Percentiles rank a stretch among this genome's conserved stretches.
phyloP scores from a whole-genome alignment of 768 basidiomycete genomes.

The Suillus weaverae region DNA sequence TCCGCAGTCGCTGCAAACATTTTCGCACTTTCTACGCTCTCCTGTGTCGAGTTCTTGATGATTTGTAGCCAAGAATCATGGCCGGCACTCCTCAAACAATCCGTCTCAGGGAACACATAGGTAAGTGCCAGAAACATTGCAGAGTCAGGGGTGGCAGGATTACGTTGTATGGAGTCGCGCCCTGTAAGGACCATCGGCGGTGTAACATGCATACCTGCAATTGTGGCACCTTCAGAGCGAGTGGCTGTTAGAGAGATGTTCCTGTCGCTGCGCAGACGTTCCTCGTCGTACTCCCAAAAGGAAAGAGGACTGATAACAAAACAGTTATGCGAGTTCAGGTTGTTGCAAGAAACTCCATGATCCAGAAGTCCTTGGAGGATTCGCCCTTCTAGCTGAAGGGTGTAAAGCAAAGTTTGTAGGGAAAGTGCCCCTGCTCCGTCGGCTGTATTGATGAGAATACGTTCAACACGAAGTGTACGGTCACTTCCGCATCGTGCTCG shows the following conservation, averaged over 20 bases:
- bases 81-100: slow-evolving; percentile 62
- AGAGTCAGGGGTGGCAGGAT: slow-evolving; percentile 52
- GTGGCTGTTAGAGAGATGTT: slow-evolving; percentile 63
- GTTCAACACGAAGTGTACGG: slow-evolving; percentile 73
- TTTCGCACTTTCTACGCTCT: slow-evolving; percentile 31
- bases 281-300: slow-evolving; percentile 72
- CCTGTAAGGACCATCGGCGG: slow-evolving; percentile 79
- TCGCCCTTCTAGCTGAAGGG: slow-evolving; percentile 60
- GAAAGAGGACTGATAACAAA: slow-evolving; percentile 71
- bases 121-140: slow-evolving; percentile 76
- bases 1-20: slow-evolving; percentile 41
- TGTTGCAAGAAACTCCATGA: slow-evolving; percentile 53
- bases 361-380: slow-evolving; percentile 48
- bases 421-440: slow-evolving; percentile 54
- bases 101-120: slow-evolving; percentile 77
- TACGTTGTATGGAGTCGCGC: slow-evolving; percentile 55
- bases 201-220: slow-evolving; percentile 65
- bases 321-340: slow-evolving; percentile 53
- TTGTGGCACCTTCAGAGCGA: slow-evolving; percentile 48
- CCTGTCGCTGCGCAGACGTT: slow-evolving; percentile 48
- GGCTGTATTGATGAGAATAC: slow-evolving; percentile 55
- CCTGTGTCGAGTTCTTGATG: slow-evolving; percentile 43
- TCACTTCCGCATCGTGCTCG: slow-evolving; percentile 71
- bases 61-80: slow-evolving; percentile 65
- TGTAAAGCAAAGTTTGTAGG: slow-evolving; percentile 59